Percentiles rank a stretch among this genome's conserved stretches.
Evolutionary conservation across 495 filamentous ascomycete genomes (phyloP).

Genomic region (Daldinia vernicosa): DNA sequence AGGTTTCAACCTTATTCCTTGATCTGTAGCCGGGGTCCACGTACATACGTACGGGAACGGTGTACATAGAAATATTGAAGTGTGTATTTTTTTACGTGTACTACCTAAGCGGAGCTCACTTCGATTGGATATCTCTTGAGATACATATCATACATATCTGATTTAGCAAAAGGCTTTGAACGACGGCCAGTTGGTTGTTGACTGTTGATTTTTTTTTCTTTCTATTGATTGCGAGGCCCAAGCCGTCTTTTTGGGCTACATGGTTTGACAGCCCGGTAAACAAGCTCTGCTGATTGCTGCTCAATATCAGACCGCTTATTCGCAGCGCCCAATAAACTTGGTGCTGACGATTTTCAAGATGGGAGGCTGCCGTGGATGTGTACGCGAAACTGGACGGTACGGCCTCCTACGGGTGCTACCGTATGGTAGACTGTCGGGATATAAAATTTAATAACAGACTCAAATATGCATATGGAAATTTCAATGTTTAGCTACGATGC

Average conservation of each 20-base stretch:
- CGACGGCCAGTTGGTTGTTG: not conserved
- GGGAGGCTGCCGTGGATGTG: conserved; percentile 5
- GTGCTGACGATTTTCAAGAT: conserved; percentile 8
- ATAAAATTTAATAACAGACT: conserved; percentile 20
- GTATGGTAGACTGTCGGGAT: conserved; percentile 20
- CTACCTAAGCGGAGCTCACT: not conserved
- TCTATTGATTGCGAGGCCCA: conserved; percentile 3
- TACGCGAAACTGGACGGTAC: conserved; percentile 27
- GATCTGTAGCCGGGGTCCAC: not conserved
- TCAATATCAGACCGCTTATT: conserved; percentile 8
- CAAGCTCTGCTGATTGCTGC: conserved; percentile 2
- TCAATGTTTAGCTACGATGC: conserved; percentile 13
- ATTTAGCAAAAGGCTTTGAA: not conserved
- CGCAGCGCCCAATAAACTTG: conserved; percentile 4
- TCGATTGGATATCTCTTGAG: not conserved
- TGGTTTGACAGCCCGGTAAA: conserved; percentile 1
- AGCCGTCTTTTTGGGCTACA: not conserved
- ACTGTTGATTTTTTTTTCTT: conserved; percentile 1
- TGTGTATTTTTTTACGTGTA: not conserved
- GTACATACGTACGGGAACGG: not conserved
- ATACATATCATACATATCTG: not conserved
- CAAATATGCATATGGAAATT: conserved; percentile 35
- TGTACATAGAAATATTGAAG: not conserved
- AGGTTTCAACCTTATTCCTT: conserved; percentile 1
- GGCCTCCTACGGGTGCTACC: conserved; percentile 6